phyloP scores from a whole-genome alignment of 441 rosid genomes.

The Gossypium gossypioides region DNA sequence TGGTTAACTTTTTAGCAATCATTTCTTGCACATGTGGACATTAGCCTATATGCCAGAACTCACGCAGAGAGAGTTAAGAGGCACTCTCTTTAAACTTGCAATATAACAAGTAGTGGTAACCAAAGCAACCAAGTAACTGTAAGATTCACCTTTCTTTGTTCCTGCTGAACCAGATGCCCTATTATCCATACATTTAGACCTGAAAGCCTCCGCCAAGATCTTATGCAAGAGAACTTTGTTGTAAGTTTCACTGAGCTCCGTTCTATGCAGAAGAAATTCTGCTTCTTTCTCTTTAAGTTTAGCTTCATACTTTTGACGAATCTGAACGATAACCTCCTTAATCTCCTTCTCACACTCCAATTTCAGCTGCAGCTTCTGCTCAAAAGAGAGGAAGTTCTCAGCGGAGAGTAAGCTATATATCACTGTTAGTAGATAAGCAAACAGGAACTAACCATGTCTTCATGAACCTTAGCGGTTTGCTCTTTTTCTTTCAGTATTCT shows the following conservation, averaged over 20 bases:
- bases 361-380: constrained; percentile 44
- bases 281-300: constrained; percentile 44
- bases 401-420: constrained; percentile 11
- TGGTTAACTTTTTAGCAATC: not conserved
- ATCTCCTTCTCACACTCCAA: constrained; percentile 56
- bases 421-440: constrained; percentile 20
- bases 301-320: constrained; percentile 47
- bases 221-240: constrained; percentile 45
- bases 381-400: constrained; percentile 17
- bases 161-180: constrained; percentile 24
- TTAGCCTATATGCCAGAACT: not conserved
- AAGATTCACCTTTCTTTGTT: constrained; percentile 41
- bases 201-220: constrained; percentile 67
- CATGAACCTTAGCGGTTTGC: constrained; percentile 27
- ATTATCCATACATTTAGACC: constrained; percentile 45
- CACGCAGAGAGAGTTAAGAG: not conserved
- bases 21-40: not conserved
- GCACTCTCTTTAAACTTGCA: not conserved
- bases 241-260: constrained; percentile 34
- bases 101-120: not conserved
- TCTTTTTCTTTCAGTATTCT: constrained; percentile 48
- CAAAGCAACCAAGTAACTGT: not conserved
- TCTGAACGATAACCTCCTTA: constrained; percentile 45
- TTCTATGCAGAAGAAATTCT: constrained; percentile 29
- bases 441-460: constrained; percentile 40